Percentiles rank a stretch among this genome's conserved stretches.
Conservation (phyloP, 1,284 basidiomycete species). For the Paramarasmius palmivorus region DNA sequence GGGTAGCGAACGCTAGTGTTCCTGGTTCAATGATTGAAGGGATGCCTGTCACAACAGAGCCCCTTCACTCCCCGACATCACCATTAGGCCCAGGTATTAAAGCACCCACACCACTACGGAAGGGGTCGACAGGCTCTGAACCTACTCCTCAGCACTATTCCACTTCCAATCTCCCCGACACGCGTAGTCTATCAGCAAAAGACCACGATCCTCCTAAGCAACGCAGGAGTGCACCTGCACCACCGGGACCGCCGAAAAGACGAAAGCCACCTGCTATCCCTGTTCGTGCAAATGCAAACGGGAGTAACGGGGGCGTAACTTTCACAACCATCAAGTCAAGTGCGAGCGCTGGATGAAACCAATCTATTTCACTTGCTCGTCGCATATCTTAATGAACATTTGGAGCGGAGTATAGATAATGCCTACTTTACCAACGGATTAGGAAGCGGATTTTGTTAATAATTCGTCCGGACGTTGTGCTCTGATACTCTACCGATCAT, state of each 20-base stretch:
- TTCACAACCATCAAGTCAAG: slow-evolving; percentile 1
- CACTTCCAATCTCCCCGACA: slow-evolving; percentile 5
- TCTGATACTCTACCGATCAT: too few relatives aligned
- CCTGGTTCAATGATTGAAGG: neutral
- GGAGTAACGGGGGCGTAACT: neutral
- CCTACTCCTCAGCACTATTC: slow-evolving; percentile 11
- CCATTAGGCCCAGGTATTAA: neutral
- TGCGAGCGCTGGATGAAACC: neutral
- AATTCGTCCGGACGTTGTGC: too few relatives aligned
- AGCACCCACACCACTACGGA: neutral
- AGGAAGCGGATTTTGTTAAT: too few relatives aligned
- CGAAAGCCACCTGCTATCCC: slow-evolving; percentile 33
- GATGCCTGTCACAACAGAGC: neutral
- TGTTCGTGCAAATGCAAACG: slow-evolving; percentile 7
- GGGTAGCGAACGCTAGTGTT: slow-evolving; percentile 1
- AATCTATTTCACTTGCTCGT: neutral
- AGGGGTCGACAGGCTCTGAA: too few relatives aligned
- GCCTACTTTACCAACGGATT: neutral
- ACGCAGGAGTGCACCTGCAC: slow-evolving; percentile 19
- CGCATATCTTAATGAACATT: too few relatives aligned
- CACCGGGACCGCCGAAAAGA: slow-evolving; percentile 24
- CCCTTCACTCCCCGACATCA: neutral
- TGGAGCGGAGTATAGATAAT: neutral
- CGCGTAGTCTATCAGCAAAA: neutral
- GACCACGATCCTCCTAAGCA: slow-evolving; percentile 3